phyloP scores from a whole-genome alignment of 1,139 yeast species.

The Sugiyamaella neomexicana region DNA sequence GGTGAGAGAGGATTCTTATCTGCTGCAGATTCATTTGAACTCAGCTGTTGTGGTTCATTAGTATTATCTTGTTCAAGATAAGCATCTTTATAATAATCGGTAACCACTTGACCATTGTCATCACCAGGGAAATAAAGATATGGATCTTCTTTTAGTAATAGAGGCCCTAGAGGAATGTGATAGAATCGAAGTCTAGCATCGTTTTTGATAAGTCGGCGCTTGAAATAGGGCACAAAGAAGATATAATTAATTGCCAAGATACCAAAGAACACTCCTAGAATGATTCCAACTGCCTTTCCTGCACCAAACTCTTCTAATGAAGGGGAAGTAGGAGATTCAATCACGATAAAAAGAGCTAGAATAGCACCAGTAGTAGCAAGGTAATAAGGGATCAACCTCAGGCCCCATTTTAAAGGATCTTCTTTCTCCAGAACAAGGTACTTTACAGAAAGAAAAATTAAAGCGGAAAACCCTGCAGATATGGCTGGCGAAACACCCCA shows the following conservation, averaged over 20 bases:
- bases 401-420: slow-evolving; percentile 54
- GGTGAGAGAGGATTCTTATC: slow-evolving; percentile 1
- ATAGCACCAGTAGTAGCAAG: slow-evolving; percentile 62
- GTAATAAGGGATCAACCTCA: slow-evolving; percentile 58
- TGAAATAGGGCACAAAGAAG: slow-evolving; percentile 62
- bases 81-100: slow-evolving; percentile 63
- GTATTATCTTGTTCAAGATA: slow-evolving; percentile 35
- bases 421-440: slow-evolving; percentile 61
- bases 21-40: not conserved
- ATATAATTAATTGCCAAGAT: slow-evolving; percentile 53
- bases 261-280: slow-evolving; percentile 63
- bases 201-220: slow-evolving; percentile 57
- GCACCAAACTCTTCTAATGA: slow-evolving; percentile 25
- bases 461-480: slow-evolving; percentile 64
- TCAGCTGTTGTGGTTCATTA: slow-evolving; percentile 28
- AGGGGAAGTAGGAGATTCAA: slow-evolving; percentile 30
- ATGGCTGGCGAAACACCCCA: slow-evolving; percentile 81
- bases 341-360: slow-evolving; percentile 56
- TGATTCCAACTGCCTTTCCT: slow-evolving; percentile 37
- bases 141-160: slow-evolving; percentile 56
- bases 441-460: slow-evolving; percentile 60
- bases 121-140: slow-evolving; percentile 59
- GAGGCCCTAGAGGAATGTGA: slow-evolving; percentile 59
- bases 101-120: slow-evolving; percentile 51
- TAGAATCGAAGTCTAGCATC: slow-evolving; percentile 70